These are phyloP conservation scores for Mortierella sp. DNA, from an alignment of 371 early-diverging fungal species.

Conservation along the genomic window DNA sequence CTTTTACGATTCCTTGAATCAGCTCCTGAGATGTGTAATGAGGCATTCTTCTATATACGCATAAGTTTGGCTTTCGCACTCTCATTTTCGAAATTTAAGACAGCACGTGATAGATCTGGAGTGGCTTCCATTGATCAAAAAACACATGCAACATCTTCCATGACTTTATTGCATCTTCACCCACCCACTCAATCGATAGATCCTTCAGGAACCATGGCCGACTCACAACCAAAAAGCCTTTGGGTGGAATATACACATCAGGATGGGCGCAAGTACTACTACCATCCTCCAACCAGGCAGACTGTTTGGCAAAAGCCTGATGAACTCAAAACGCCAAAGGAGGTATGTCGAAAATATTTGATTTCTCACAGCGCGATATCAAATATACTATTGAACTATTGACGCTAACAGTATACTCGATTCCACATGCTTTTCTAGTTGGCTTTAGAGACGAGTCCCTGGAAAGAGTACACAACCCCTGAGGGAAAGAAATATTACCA, in stretches of 20 bases:
- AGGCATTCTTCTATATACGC: constrained; percentile 18
- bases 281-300: constrained; percentile 81
- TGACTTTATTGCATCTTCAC: background rate
- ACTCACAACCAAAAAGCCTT: constrained; percentile 29
- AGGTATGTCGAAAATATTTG: constrained; percentile 59
- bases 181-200: background rate
- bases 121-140: background rate
- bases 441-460: constrained; percentile 76
- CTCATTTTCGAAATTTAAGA: background rate
- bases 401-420: background rate
- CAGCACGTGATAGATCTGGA: constrained; percentile 4
- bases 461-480: constrained; percentile 91
- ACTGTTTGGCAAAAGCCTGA: constrained; percentile 97
- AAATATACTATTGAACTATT: background rate
- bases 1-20: constrained; percentile 27
- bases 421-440: constrained; percentile 48
- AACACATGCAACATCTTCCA: background rate
- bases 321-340: constrained; percentile 87
- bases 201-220: constrained; percentile 18
- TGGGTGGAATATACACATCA: constrained; percentile 87
- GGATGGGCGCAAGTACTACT: constrained; percentile 91
- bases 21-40: constrained; percentile 12
- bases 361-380: background rate
- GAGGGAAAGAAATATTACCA: constrained; percentile 93
- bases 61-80: too few species aligned